Percentiles rank a stretch among this genome's conserved stretches.
phyloP scores from a whole-genome alignment of 1,139 yeast species.

The Suhomyces coccinellae region DNA sequence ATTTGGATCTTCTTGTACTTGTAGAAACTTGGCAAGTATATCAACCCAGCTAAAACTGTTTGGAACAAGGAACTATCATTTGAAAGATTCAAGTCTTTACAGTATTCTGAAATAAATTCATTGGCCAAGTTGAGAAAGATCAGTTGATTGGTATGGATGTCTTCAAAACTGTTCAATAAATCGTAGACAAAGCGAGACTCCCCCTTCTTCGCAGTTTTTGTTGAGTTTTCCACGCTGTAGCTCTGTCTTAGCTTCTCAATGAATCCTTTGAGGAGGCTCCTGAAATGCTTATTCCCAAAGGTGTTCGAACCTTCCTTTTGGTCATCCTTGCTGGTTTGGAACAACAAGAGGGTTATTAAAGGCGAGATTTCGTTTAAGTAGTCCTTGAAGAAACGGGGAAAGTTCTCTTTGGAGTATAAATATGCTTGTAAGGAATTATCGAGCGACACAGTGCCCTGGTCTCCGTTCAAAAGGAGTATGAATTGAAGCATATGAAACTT shows the following conservation, averaged over 20 bases:
- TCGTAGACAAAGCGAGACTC: slow-evolving; percentile 45
- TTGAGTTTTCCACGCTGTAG: slow-evolving; percentile 24
- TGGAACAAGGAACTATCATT: slow-evolving; percentile 73
- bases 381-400: slow-evolving; percentile 44
- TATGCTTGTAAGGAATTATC: slow-evolving; percentile 48
- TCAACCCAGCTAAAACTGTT: slow-evolving; percentile 66
- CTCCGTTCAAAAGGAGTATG: slow-evolving; percentile 39
- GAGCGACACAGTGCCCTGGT: slow-evolving; percentile 16
- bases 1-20: slow-evolving; percentile 57
- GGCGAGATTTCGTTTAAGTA: slow-evolving; percentile 51
- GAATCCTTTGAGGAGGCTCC: slow-evolving; percentile 25
- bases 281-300: slow-evolving; percentile 22
- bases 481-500: slow-evolving; percentile 64
- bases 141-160: slow-evolving; percentile 33
- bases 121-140: slow-evolving; percentile 42
- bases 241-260: slow-evolving; percentile 27
- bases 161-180: slow-evolving; percentile 38
- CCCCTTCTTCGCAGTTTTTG: slow-evolving; percentile 18
- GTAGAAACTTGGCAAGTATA: slow-evolving; percentile 70
- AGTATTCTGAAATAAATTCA: slow-evolving; percentile 66
- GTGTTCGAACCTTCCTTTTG: slow-evolving; percentile 7
- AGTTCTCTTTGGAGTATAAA: slow-evolving; percentile 54
- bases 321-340: slow-evolving; percentile 19
- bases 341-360: slow-evolving; percentile 51
- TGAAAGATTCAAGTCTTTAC: slow-evolving; percentile 61